phyloP scores from a whole-genome alignment of 345 rosid species.

The Salix viminalis region DNA sequence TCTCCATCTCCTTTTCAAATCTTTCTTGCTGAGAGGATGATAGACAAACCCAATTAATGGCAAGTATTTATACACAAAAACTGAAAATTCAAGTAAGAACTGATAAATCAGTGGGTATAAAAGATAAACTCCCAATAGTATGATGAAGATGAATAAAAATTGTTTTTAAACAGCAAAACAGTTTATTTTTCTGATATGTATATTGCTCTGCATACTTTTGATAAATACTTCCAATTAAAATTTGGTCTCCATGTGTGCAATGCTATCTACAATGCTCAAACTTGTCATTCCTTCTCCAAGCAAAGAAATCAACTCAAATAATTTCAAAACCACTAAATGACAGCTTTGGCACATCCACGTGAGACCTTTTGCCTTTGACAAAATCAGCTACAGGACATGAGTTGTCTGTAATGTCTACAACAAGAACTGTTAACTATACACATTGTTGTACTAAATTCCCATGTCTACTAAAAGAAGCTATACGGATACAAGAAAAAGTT shows the following conservation, averaged over 20 bases:
- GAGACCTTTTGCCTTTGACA: background rate
- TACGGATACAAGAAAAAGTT: background rate
- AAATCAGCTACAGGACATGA: background rate
- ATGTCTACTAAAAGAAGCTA: background rate
- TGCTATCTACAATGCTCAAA: background rate
- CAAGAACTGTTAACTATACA: background rate
- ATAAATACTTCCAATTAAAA: background rate
- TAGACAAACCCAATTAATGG: background rate
- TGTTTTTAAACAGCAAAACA: background rate
- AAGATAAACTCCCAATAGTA: background rate
- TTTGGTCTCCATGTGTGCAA: background rate
- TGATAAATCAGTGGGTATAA: background rate
- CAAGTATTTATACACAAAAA: background rate
- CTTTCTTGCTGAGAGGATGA: conserved; percentile 43
- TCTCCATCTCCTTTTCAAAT: conserved; percentile 56
- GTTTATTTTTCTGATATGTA: background rate
- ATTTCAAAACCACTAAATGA: background rate
- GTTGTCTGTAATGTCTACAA: background rate
- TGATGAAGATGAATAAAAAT: background rate
- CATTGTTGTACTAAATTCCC: background rate
- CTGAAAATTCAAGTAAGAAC: background rate
- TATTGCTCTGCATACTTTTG: background rate
- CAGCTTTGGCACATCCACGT: background rate
- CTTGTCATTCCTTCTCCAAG: background rate
- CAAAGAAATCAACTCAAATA: background rate